Conservation (phyloP, 768 basidiomycete genomes). For the Coprinopsis cinerea region DNA sequence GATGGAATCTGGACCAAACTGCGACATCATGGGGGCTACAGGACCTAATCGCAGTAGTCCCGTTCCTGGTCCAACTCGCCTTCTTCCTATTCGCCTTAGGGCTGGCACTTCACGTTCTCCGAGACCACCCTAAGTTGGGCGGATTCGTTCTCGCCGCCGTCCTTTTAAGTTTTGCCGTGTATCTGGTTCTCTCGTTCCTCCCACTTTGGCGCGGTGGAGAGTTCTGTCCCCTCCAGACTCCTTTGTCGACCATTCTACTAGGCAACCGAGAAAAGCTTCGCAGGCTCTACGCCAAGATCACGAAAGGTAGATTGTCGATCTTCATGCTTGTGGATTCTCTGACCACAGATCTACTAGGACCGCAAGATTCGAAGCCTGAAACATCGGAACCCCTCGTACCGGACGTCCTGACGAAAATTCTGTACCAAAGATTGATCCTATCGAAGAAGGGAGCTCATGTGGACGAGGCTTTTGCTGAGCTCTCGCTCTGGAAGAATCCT, state of each 20-base stretch:
- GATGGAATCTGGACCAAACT: constrained; percentile 13
- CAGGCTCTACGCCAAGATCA: background rate
- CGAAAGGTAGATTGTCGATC: background rate
- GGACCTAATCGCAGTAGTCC: constrained; percentile 12
- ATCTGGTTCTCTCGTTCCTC: background rate
- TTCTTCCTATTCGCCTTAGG: constrained; percentile 15
- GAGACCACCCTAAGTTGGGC: background rate
- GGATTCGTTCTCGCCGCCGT: background rate
- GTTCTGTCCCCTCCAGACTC: background rate
- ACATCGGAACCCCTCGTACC: background rate
- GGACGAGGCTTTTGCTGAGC: too few species aligned
- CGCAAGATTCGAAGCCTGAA: too few species aligned
- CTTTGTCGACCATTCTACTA: background rate
- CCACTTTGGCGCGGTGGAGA: background rate
- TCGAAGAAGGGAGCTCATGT: too few species aligned
- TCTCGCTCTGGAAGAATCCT: too few species aligned
- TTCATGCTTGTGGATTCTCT: background rate
- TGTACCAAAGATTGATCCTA: background rate
- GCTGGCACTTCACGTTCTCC: constrained; percentile 6
- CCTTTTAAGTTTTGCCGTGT: background rate
- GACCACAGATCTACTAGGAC: too few species aligned
- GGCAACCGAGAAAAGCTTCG: background rate
- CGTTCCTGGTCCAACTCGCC: constrained; percentile 13
- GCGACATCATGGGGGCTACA: constrained; percentile 10
- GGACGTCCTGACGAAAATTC: background rate